Evolutionary conservation across 192 early-diverging fungal species (phyloP).

Genomic region (Coemansia nantahalensis): DNA sequence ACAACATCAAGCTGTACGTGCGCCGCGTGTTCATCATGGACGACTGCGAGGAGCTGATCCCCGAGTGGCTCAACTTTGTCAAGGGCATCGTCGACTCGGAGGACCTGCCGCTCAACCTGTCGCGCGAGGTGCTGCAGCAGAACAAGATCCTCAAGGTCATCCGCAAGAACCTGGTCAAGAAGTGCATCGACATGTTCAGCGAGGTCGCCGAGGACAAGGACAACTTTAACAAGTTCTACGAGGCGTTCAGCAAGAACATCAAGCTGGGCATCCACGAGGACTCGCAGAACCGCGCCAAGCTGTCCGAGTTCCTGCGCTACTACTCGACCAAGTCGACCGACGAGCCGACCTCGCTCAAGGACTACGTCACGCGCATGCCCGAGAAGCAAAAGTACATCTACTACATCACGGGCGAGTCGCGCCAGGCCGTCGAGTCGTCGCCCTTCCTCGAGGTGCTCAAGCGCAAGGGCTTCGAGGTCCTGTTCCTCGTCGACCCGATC

Average conservation of each 20-base stretch:
- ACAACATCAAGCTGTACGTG: constrained; percentile 99
- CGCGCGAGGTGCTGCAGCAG: constrained; percentile 99
- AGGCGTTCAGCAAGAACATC: constrained; percentile 99
- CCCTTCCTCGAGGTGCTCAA: constrained; percentile 99
- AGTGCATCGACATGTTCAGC: constrained; percentile 97
- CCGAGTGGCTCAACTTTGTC: constrained; percentile 99
- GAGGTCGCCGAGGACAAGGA: constrained; percentile 99
- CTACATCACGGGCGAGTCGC: constrained; percentile 97
- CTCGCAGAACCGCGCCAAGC: constrained; percentile 93
- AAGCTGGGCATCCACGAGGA: constrained; percentile 99
- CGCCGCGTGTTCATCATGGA: constrained; percentile 99
- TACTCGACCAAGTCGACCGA: constrained; percentile 98
- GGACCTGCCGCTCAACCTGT: constrained; percentile 99
- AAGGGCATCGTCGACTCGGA: constrained; percentile 99
- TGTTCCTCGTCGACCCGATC: constrained; percentile 99
- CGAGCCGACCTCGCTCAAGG: constrained; percentile 97
- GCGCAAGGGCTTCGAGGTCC: constrained; percentile 99
- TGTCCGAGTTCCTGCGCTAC: constrained; percentile 96
- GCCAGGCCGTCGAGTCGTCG: constrained; percentile 90
- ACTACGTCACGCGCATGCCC: constrained; percentile 99
- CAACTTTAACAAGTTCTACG: constrained; percentile 99
- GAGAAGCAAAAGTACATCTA: constrained; percentile 99
- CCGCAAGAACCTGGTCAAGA: constrained; percentile 99
- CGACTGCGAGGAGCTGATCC: constrained; percentile 99
- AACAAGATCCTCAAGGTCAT: constrained; percentile 99